phyloP scores from a whole-genome alignment of 495 filamentous ascomycete genomes.

The Tuber aestivum region DNA sequence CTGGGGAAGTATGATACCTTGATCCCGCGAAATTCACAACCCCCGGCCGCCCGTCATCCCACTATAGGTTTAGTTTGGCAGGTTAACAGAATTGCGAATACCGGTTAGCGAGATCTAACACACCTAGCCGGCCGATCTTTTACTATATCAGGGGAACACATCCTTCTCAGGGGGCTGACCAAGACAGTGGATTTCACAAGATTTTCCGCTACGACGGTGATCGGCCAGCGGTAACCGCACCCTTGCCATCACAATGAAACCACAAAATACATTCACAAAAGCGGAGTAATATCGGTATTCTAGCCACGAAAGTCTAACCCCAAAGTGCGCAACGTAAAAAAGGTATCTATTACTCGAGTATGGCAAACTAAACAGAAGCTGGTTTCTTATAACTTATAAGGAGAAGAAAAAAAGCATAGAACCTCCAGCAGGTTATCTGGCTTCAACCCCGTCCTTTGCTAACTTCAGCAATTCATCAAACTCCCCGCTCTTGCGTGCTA shows the following conservation, averaged over 20 bases:
- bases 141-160: too few relatives aligned
- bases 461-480: constrained; percentile 41
- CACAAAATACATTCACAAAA: neutral
- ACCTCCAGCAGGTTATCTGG: neutral
- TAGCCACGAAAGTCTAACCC: neutral
- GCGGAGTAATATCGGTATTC: neutral
- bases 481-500: constrained; percentile 33
- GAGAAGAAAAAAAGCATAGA: neutral
- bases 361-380: neutral
- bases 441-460: constrained; percentile 27
- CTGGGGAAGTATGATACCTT: neutral
- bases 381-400: neutral
- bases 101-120: too few relatives aligned
- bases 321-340: neutral
- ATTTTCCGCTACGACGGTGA: neutral
- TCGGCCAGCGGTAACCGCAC: neutral
- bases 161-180: too few relatives aligned
- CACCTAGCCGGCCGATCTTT: too few relatives aligned
- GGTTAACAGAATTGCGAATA: too few relatives aligned
- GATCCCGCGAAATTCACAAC: too few relatives aligned
- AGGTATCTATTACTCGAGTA: neutral
- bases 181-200: neutral
- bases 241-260: neutral
- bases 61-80: too few relatives aligned
- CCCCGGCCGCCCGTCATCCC: too few relatives aligned